phyloP scores from a whole-genome alignment of 148 eudicot species.

The Simmondsia chinensis region DNA sequence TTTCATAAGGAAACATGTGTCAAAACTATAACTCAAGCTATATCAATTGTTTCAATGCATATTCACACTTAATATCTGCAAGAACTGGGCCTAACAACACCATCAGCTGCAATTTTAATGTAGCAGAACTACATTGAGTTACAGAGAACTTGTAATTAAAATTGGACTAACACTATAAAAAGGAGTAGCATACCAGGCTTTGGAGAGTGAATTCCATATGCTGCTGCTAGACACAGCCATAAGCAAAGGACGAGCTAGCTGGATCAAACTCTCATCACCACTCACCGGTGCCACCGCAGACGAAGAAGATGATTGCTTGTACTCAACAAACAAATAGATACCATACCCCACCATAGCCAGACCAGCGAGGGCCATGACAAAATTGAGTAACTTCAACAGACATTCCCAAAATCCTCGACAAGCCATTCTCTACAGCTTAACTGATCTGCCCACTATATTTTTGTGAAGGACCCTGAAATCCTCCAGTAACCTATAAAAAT shows the following conservation, averaged over 20 bases:
- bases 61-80: too few species aligned
- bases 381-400: slow-evolving; percentile 68
- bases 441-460: too few species aligned
- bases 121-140: too few species aligned
- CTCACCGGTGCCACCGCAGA: slow-evolving; percentile 26
- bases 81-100: too few species aligned
- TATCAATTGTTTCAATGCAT: too few species aligned
- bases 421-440: slow-evolving; percentile 37
- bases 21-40: too few species aligned
- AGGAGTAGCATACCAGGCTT: slow-evolving; percentile 60
- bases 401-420: slow-evolving; percentile 86
- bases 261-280: slow-evolving; percentile 30
- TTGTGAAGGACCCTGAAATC: too few species aligned
- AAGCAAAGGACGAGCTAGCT: slow-evolving; percentile 83
- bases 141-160: too few species aligned
- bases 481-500: too few species aligned
- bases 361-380: slow-evolving; percentile 67
- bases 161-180: too few species aligned
- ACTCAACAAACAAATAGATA: slow-evolving; percentile 81
- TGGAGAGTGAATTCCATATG: slow-evolving; percentile 58
- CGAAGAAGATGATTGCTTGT: slow-evolving; percentile 31
- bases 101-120: too few species aligned
- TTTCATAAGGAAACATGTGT: too few species aligned
- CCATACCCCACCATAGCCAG: slow-evolving; percentile 87
- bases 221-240: slow-evolving; percentile 51